Percentiles rank a stretch among this genome's conserved stretches.
Evolutionary conservation across 2,329 filamentous ascomycete genomes (phyloP).

Genomic region (Hypomyces perniciosus): DNA sequence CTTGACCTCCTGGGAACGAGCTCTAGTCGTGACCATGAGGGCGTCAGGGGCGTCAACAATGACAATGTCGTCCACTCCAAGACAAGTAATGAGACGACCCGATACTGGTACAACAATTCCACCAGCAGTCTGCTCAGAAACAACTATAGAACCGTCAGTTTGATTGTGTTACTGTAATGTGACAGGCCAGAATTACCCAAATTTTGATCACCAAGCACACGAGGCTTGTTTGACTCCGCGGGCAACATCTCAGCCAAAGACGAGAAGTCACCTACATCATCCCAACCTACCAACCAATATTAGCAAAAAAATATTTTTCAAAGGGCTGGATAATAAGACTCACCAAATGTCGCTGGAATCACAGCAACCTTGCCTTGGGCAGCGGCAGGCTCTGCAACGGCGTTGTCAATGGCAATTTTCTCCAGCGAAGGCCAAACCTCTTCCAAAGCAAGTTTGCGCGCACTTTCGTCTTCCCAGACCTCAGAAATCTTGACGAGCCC

Average conservation of each 20-base stretch:
- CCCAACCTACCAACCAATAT: conserved; percentile 17
- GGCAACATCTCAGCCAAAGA: conserved; percentile 23
- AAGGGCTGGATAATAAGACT: neutral
- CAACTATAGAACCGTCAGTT: conserved; percentile 13
- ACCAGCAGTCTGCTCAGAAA: conserved; percentile 21
- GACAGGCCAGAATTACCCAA: conserved; percentile 14
- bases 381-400: conserved; percentile 23
- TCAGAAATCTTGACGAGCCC: conserved; percentile 19
- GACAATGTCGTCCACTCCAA: conserved; percentile 23
- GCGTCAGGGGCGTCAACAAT: conserved; percentile 22
- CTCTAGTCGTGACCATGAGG: conserved; percentile 23
- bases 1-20: conserved; percentile 23
- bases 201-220: conserved; percentile 19
- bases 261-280: conserved; percentile 24
- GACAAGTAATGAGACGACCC: conserved; percentile 20
- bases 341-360: conserved; percentile 22
- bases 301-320: neutral
- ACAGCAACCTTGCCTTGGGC: conserved; percentile 22
- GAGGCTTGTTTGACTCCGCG: conserved; percentile 19
- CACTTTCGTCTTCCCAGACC: conserved; percentile 20
- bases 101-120: conserved; percentile 22
- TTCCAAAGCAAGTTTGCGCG: conserved; percentile 17
- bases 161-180: neutral
- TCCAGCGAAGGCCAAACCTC: conserved; percentile 21
- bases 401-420: conserved; percentile 23